Evolutionary conservation across 2,329 filamentous ascomycete genomes (phyloP), one percentile per base, ranked within the genome.

Genomic region (Lecanicillium sp.): DNA sequence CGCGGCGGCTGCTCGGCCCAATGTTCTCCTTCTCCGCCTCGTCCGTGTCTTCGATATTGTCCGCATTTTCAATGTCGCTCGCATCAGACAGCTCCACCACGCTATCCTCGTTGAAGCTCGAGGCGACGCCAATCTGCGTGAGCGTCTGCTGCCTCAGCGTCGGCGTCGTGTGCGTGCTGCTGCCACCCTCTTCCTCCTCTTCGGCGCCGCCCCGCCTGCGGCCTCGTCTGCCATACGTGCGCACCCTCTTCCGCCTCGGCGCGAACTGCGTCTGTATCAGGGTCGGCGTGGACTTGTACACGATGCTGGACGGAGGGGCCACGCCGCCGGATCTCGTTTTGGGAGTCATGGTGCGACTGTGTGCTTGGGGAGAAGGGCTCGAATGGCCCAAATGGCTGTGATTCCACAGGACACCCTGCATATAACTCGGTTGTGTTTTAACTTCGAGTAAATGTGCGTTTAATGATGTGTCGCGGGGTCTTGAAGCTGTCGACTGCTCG

Each of bases 101-200:
- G 45, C 57, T 63, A 33, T 62, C 60, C 15, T 58, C 64, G 14
- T 61, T 60, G n/a, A 62, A 60, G 52, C 61, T 64, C 30, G 58
- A 66, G 15, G 66, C 63, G 57, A 64, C 68, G 39, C 66, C 64
- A 36, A 70, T 64, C 53, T 72, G 69, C 5, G 69, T 72, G 19
- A 72, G 53, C 1, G 69, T 72, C 56, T 69, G 65, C 56, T 72
- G 69, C 49, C 60, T 61, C 37, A 68, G 43, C 11, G 20, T 41
- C 3, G 48, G 29, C n/a, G 37, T 33, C 12, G 41, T n/a, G 19
- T 12, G 23, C 14, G 29, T n/a, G 41, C 29, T 43, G 24, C 24
- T 17, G 10, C 42, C 30, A 14, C 23, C 36, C 2, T 27, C 29
- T 10, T 38, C 43, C n/a, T 37, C 32, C 23, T 46, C 19, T 19